Evolutionary conservation across 192 early-diverging fungal genomes (phyloP).

Genomic region (Backusella psychrophila): DNA sequence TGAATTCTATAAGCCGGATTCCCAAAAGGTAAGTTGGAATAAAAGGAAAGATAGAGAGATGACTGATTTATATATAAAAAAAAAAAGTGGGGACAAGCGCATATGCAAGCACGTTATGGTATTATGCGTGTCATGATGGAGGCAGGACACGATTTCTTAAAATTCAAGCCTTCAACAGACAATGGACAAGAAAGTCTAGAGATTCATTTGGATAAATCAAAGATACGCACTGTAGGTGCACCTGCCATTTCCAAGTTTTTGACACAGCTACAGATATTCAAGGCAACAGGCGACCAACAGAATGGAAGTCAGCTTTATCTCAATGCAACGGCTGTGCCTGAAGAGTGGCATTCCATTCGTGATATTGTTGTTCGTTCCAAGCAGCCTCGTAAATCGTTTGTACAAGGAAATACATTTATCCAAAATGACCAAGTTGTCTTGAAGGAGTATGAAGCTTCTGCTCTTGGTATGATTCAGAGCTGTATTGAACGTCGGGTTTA

Average conservation of each 20-base stretch:
- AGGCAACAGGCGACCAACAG: constrained; percentile 51
- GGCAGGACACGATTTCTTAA: constrained; percentile 31
- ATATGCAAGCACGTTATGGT: constrained; percentile 60
- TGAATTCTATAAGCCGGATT: constrained; percentile 47
- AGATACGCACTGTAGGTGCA: constrained; percentile 45
- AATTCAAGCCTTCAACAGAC: constrained; percentile 25
- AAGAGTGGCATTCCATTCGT: constrained; percentile 41
- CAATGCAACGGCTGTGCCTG: constrained; percentile 45
- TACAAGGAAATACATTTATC: constrained; percentile 52
- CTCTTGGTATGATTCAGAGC: constrained; percentile 56
- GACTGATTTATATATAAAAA: background rate
- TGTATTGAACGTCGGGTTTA: constrained; percentile 49
- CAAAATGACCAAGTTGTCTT: constrained; percentile 40
- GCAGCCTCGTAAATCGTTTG: constrained; percentile 50
- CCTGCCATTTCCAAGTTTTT: constrained; percentile 56
- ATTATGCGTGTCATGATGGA: constrained; percentile 47
- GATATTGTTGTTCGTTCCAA: constrained; percentile 53
- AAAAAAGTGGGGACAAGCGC: constrained; percentile 48
- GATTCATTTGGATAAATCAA: constrained; percentile 49
- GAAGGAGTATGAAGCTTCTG: constrained; percentile 51
- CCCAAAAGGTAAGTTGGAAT: constrained; percentile 33
- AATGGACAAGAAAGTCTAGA: constrained; percentile 28
- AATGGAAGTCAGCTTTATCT: constrained; percentile 45
- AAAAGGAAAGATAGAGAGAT: background rate
- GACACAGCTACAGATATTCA: constrained; percentile 55